Base-by-base conservation (phyloP, 1,284 basidiomycete genomes). In the Austroboletus novae-zelandiae region DNA sequence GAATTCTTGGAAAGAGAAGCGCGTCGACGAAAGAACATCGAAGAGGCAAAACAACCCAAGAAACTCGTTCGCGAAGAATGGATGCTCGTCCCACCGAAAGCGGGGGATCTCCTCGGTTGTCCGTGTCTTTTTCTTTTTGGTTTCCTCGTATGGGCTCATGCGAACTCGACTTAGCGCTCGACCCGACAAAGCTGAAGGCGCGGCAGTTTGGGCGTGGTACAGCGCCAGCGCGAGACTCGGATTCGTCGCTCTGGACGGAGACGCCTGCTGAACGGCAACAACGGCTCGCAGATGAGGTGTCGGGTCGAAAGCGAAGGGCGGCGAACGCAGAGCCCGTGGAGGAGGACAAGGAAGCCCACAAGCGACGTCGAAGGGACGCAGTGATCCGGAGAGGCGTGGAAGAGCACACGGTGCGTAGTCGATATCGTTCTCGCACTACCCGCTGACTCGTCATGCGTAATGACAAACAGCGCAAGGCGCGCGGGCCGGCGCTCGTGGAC, bases 11-110 rank as follows among this genome's bases (percentile, higher is more conserved):
- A 91, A 63, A 77, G 80, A 45, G 94, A 97, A 68, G 89, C 90
- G 62, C 76, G 81, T 52, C 72, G 87, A 53, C 74, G 81, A 54
- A 81, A 86, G 61, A 72, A 81, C 45, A 71, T 81, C 30, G 86
- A 90, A 74, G 86, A 89, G 73, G 83, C 81, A 14, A 72, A 74
- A 15, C 84, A 86, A 59, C 87, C 87, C 7, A 89, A 91, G 67
- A 80, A 80, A 40, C 73, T 81, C 29, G 76, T 91, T 65, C 81
- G 94, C 47, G 91, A 95, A 31, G 92, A 94, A 66, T 97, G 94
- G 94, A 97, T 97, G 94, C 77, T 96, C 35, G 86, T 89, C 0
- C 94, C 94, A 1, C 94, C 94, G 1, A 82, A 86, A 11, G 80
- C 83, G 0, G 85, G 88, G 3, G 86, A 89, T 54, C 68, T 94